Evolutionary conservation across 257 asterid species (phyloP), one percentile per base, ranked within the genome.

Genomic region (Solanum virginianum): DNA sequence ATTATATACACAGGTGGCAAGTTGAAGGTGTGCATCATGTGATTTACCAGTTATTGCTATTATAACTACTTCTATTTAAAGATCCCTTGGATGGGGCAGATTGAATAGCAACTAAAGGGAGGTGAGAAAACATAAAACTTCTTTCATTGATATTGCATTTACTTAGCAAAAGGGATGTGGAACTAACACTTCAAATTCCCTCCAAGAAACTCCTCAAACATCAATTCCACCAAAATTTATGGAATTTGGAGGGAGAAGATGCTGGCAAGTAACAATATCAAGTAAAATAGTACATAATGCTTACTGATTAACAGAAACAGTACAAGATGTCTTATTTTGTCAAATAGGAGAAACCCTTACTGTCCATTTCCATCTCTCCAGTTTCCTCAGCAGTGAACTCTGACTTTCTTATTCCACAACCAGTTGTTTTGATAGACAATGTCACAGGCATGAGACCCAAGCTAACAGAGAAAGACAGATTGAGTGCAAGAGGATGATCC

Each of bases 401-500:
- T 6, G 97, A 92, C 84, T 84, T 90, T 89, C 89, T 91, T 86
- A 95, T 94, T 88, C 99, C 99, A 90, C 99, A 97, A 83, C 97
- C 97, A 45, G 94, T 94, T 85, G 98, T 91, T 91, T 80, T 87
- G 72, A 94, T 91, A 60, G 98, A 90, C 72, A 95, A 86, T 14
- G 86, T 85, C 88, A 92, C 90, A 83, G 99, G 99, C 90, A 96
- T 91, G 89, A 96, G 94, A 84, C 98, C 98, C 89, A 96, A 91
- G 90, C 98, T 95, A 88, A 92, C 84, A 53, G 98, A 91, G 92
- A 97, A 95, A n/a, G 94, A 91, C 53, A 95, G 89, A 83, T 91
- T 92, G 86, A 97, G 89, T 62, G 92, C 92, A 88, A 97, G 95
- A 90, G 99, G 99, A 86, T 97, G 99, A 89, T 95, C 98, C 90